Evolutionary conservation across 257 asterid species (phyloP).

Genomic region (Plantago major): DNA sequence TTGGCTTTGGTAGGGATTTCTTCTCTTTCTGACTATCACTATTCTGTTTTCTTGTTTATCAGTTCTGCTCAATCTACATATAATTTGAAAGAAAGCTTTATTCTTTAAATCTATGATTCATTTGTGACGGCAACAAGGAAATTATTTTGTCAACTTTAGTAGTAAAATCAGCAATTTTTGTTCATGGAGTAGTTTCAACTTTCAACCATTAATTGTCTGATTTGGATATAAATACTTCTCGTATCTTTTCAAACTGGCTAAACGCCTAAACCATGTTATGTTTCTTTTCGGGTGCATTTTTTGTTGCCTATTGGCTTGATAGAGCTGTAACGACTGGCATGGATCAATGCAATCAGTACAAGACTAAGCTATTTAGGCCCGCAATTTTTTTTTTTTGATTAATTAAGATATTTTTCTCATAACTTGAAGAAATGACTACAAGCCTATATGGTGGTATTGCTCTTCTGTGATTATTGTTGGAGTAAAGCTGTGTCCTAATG

Average conservation of each 20-base stretch:
- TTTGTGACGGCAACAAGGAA: no score
- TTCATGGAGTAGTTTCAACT: no score
- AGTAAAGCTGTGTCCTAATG: no score
- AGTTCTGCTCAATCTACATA: slow-evolving; percentile 1
- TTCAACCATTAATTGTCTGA: not conserved
- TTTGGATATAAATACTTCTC: slow-evolving; percentile 1
- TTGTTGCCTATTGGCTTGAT: not conserved
- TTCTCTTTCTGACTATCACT: not conserved
- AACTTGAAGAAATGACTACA: no score
- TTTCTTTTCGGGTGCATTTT: not conserved
- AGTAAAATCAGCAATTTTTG: no score
- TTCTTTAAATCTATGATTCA: no score
- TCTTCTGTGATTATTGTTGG: no score
- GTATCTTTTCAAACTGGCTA: not conserved
- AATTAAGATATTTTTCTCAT: not conserved
- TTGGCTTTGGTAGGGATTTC: slow-evolving; percentile 75
- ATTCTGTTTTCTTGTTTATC: slow-evolving; percentile 6
- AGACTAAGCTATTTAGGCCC: not conserved
- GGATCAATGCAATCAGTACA: not conserved
- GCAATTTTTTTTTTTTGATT: not conserved
- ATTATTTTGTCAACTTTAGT: no score
- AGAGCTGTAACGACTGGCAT: not conserved
- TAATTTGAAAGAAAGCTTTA: not conserved
- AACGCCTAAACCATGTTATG: not conserved
- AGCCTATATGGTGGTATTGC: no score